phyloP scores from a whole-genome alignment of 495 filamentous ascomycete species.

The Jackrogersella multiformis region DNA sequence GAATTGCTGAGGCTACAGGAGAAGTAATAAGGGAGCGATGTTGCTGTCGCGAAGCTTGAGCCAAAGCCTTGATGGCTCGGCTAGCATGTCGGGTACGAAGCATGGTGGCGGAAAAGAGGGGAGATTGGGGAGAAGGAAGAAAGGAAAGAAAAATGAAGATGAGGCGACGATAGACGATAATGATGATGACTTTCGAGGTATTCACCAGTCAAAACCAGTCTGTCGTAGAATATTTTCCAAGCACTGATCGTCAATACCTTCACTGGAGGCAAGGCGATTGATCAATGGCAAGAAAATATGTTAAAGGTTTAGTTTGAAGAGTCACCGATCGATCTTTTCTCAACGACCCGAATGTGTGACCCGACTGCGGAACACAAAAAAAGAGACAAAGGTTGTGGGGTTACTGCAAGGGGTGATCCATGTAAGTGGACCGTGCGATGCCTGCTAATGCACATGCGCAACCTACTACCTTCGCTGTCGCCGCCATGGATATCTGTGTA shows the following conservation, averaged over 20 bases:
- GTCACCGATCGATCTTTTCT: slow-evolving; percentile 26
- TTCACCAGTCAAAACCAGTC: slow-evolving; percentile 11
- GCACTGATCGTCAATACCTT: slow-evolving; percentile 21
- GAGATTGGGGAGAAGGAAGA: slow-evolving; percentile 4
- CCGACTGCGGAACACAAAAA: slow-evolving; percentile 43
- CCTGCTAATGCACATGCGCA: background rate
- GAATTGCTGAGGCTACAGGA: slow-evolving; percentile 38
- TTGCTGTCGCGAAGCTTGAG: slow-evolving; percentile 48
- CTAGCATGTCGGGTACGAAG: slow-evolving; percentile 54
- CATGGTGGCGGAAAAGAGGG: slow-evolving; percentile 46
- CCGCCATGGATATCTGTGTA: too few relatives aligned
- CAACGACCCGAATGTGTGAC: background rate
- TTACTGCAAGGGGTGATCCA: slow-evolving; percentile 31
- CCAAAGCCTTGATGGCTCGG: slow-evolving; percentile 55
- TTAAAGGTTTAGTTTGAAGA: slow-evolving; percentile 23
- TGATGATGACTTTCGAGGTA: background rate
- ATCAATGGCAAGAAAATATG: slow-evolving; percentile 39
- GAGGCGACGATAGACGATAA: background rate
- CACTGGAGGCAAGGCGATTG: slow-evolving; percentile 3
- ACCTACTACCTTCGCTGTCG: slow-evolving; percentile 1
- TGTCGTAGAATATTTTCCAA: slow-evolving; percentile 17
- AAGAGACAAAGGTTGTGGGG: slow-evolving; percentile 48
- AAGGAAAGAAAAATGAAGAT: slow-evolving; percentile 14
- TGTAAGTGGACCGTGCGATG: slow-evolving; percentile 12
- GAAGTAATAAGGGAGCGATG: slow-evolving; percentile 39